These are phyloP conservation scores for Penicillium verrucosum DNA, from an alignment of 2,329 filamentous ascomycete genomes.

Conservation along the genomic window DNA sequence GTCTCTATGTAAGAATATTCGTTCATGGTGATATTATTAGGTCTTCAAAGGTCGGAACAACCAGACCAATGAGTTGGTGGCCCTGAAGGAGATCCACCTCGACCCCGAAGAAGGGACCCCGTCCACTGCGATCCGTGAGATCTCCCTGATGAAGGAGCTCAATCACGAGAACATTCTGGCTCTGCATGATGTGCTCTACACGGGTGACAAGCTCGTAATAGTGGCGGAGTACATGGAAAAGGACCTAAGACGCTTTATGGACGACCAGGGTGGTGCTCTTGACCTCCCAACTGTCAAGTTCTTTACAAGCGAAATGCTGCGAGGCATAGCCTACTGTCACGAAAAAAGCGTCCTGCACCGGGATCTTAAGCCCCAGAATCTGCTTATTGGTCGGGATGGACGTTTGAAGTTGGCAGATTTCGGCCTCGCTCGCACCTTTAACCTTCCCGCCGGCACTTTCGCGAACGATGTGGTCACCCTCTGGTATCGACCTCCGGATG, in stretches of 20 bases:
- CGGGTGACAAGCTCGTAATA: conserved; percentile 98
- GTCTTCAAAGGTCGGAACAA: conserved; percentile 98
- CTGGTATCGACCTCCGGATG: conserved; percentile 97
- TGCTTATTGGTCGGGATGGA: conserved; percentile 89
- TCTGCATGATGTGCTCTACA: conserved; percentile 97
- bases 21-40: background rate
- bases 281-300: conserved; percentile 90
- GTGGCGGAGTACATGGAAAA: conserved; percentile 99
- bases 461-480: conserved; percentile 96
- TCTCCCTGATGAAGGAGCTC: conserved; percentile 97
- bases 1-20: background rate
- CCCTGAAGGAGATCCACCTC: conserved; percentile 96
- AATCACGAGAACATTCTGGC: conserved; percentile 98
- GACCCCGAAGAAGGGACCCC: conserved; percentile 98
- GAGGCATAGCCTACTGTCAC: conserved; percentile 96
- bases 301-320: conserved; percentile 96
- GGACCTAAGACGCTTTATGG: conserved; percentile 98
- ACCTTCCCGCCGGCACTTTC: conserved; percentile 96
- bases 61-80: conserved; percentile 92
- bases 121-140: conserved; percentile 94
- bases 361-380: conserved; percentile 92
- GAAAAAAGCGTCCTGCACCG: conserved; percentile 94
- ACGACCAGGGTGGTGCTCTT: conserved; percentile 81
- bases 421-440: conserved; percentile 87
- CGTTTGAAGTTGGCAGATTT: conserved; percentile 92